Evolutionary conservation across 306 rosid genomes (phyloP), one percentile per base, ranked within the genome.

Genomic region (Castanea sativa): DNA sequence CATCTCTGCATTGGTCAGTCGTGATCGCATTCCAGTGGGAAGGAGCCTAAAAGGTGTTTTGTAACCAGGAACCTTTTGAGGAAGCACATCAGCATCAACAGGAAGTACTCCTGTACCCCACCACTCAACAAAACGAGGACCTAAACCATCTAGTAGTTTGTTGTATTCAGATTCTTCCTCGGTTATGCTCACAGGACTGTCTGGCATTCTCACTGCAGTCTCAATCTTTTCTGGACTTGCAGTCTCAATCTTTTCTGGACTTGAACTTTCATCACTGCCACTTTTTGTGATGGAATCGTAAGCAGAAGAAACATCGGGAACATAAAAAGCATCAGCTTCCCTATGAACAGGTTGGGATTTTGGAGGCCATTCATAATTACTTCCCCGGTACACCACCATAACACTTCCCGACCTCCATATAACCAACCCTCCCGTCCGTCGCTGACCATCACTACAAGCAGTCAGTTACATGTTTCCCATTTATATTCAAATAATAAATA

Each of bases 91-190:
- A 18, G 98, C 98, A 90, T 96, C 96, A 79, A 96, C 87, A 19
- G 99, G 99, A 85, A 93, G 91, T 75, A 93, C 81, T 84, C 99
- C 98, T 2, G 92, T 93, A 56, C 97, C 97, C 99, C 99, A 96
- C 96, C 96, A 96, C 73, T 90, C 99, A 55, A 78, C 91, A 86
- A 88, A 96, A 79, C 99, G 99, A 55, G 96, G 93, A 74, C 99
- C 99, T 53, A 96, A 91, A 71, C 77, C 93, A 85, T 88, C 97
- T 73, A 96, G 85, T 82, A 96, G 76, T 74, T 79, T 85, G 79
- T 91, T 71, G 65, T 88, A 96, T 75, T 96, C 98, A 64, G 58
- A 86, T 83, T 91, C 99, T 82, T 91, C 98, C 5, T 83, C 87
- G 1, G 98, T 82, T 91, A 91, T 80, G 78, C 59, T 86, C 83